Evolutionary conservation across 352 stramenopile genomes (phyloP).

Genomic region (Pythium scleroteichum): DNA sequence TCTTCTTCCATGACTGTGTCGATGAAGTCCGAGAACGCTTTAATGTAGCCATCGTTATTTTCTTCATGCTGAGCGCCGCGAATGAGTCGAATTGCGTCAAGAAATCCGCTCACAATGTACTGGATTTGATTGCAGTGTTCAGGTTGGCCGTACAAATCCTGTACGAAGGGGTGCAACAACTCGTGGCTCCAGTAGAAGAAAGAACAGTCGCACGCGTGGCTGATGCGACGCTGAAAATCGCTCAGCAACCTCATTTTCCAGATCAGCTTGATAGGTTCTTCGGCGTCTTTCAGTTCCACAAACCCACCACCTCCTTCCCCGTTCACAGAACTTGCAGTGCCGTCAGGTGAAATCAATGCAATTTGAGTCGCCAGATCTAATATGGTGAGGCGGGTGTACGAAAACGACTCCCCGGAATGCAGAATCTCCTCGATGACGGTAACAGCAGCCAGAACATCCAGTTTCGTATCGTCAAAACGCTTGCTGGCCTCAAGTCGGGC

Average conservation of each 20-base stretch:
- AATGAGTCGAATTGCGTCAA: constrained; percentile 75
- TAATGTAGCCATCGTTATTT: constrained; percentile 69
- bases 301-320: constrained; percentile 39
- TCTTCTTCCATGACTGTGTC: constrained; percentile 85
- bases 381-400: constrained; percentile 82
- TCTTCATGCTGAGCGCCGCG: constrained; percentile 76
- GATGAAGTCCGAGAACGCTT: constrained; percentile 76
- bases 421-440: constrained; percentile 87
- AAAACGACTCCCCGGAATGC: constrained; percentile 80
- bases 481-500: constrained; percentile 83
- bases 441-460: constrained; percentile 81
- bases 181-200: constrained; percentile 94
- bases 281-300: constrained; percentile 59
- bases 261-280: constrained; percentile 79
- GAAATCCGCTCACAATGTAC: constrained; percentile 79
- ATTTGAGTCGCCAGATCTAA: constrained; percentile 81
- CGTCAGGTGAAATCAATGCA: constrained; percentile 68
- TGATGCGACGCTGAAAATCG: constrained; percentile 88
- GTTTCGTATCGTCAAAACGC: constrained; percentile 86
- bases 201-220: constrained; percentile 87
- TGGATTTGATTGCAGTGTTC: constrained; percentile 85
- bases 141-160: constrained; percentile 76
- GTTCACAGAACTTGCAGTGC: constrained; percentile 36
- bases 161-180: constrained; percentile 84
- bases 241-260: constrained; percentile 86